Percentiles rank a stretch among this genome's conserved stretches.
Evolutionary conservation across 2,329 filamentous ascomycete genomes (phyloP).

Genomic region (Cadophora sp.): DNA sequence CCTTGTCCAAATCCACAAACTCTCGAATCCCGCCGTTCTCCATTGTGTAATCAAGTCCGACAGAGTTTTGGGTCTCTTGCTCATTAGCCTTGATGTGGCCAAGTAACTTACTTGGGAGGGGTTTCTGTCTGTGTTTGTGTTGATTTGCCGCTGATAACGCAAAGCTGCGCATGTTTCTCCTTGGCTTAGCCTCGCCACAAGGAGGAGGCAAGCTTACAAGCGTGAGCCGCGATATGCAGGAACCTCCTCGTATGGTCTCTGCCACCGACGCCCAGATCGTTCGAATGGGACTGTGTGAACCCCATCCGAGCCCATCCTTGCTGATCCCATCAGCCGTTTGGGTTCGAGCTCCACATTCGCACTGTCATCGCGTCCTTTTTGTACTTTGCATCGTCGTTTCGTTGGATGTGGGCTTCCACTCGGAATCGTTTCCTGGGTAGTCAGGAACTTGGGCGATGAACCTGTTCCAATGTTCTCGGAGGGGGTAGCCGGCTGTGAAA

Average conservation of each 20-base stretch:
- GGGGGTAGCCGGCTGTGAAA: neutral
- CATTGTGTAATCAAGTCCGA: neutral
- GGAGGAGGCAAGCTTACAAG: conserved; percentile 8
- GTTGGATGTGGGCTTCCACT: conserved; percentile 27
- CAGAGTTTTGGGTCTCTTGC: neutral
- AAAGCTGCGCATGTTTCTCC: conserved; percentile 12
- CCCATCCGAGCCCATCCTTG: conserved; percentile 14
- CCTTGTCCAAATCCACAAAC: neutral
- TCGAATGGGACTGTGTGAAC: conserved; percentile 11
- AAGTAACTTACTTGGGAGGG: neutral
- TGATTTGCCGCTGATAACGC: conserved; percentile 13
- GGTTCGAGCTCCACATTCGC: conserved; percentile 1
- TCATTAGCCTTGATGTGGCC: neutral
- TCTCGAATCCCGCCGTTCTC: conserved; percentile 13
- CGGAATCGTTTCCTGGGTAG: conserved; percentile 22
- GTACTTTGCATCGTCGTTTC: conserved; percentile 18
- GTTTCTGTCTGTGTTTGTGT: neutral
- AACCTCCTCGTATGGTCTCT: conserved; percentile 12
- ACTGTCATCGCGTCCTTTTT: conserved; percentile 15
- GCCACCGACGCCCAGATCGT: conserved; percentile 18
- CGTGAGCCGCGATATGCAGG: conserved; percentile 21
- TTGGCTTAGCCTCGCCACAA: conserved; percentile 3
- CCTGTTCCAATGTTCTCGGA: conserved; percentile 14
- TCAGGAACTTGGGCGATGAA: conserved; percentile 13
- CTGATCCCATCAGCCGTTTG: conserved; percentile 2